These are phyloP conservation scores for Rhynchosporium graminicola DNA, from an alignment of 2,329 filamentous ascomycete species.

Conservation along the genomic window DNA sequence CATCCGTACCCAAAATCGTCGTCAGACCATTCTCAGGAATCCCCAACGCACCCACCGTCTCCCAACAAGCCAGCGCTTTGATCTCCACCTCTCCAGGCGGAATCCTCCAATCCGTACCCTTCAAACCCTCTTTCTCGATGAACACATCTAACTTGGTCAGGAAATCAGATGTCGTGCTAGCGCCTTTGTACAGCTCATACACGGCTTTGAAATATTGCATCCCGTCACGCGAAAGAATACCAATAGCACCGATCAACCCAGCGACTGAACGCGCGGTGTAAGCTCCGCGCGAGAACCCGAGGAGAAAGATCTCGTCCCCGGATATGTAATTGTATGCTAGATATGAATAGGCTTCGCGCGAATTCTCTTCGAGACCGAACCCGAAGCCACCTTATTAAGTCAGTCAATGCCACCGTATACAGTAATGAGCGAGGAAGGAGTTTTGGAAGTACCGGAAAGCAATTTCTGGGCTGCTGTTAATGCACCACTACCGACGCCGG, in stretches of 20 bases:
- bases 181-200: constrained; percentile 4
- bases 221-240: constrained; percentile 40
- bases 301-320: constrained; percentile 23
- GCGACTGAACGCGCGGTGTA: constrained; percentile 43
- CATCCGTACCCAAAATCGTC: background rate
- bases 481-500: constrained; percentile 18
- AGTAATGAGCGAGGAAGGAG: background rate
- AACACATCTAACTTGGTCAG: background rate
- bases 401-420: background rate
- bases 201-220: constrained; percentile 9
- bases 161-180: background rate
- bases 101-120: background rate
- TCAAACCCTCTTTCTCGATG: constrained; percentile 3
- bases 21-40: constrained; percentile 31
- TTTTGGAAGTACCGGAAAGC: constrained; percentile 7
- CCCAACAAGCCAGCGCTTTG: constrained; percentile 24
- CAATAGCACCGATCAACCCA: constrained; percentile 39
- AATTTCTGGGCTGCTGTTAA: constrained; percentile 13
- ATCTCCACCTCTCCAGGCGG: constrained; percentile 8
- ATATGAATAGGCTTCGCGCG: constrained; percentile 43
- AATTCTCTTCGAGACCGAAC: constrained; percentile 19
- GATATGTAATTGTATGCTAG: constrained; percentile 35
- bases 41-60: constrained; percentile 27
- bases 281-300: constrained; percentile 45
- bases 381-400: constrained; percentile 16